A percentile compares a stretch with the other conserved stretches of the same genome.
These are phyloP conservation scores for Hyphopichia pseudoburtonii DNA, from an alignment of 1,139 yeast species.

Conservation along the genomic window DNA sequence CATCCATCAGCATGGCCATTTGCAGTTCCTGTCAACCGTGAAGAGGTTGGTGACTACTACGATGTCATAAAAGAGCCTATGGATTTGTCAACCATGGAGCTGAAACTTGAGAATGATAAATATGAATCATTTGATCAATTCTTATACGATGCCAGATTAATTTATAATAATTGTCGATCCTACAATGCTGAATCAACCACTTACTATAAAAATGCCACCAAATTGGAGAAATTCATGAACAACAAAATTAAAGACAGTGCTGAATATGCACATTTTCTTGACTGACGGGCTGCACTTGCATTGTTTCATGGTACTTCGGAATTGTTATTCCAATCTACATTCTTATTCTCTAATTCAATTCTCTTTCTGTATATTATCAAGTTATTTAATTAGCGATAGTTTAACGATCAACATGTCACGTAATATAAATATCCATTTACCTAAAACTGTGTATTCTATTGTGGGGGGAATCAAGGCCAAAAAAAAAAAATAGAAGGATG, in stretches of 20 bases:
- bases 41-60: conserved; percentile 95
- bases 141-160: conserved; percentile 79
- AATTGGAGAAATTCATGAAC: conserved; percentile 84
- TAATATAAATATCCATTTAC: too few relatives aligned
- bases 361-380: conserved; percentile 1
- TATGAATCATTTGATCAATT: conserved; percentile 91
- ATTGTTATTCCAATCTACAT: too few relatives aligned
- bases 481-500: too few relatives aligned
- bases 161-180: conserved; percentile 86
- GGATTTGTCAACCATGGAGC: conserved; percentile 96
- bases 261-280: conserved; percentile 55
- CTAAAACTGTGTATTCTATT: too few relatives aligned
- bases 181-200: conserved; percentile 90
- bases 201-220: conserved; percentile 85
- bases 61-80: conserved; percentile 98
- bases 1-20: conserved; percentile 99
- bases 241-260: conserved; percentile 80
- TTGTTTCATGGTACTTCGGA: background rate
- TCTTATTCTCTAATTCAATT: background rate
- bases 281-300: conserved; percentile 11
- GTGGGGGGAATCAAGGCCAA: too few relatives aligned
- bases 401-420: too few relatives aligned
- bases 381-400: too few relatives aligned
- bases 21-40: conserved; percentile 85
- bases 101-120: conserved; percentile 85